Base-by-base conservation (phyloP, 257 asterid genomes). In the Gynochthodes officinalis region DNA sequence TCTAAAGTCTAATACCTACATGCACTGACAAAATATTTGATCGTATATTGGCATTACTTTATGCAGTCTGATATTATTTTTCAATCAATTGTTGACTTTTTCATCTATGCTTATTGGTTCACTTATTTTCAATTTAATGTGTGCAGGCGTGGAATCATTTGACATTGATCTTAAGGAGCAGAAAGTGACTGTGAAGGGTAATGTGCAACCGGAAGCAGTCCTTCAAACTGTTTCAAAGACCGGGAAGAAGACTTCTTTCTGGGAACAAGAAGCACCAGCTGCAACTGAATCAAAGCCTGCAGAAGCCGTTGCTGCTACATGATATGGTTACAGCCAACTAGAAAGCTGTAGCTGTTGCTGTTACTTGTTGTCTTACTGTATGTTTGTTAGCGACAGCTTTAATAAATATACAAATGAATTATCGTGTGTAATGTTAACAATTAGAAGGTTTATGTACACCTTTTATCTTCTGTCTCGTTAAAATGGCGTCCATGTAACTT, bases 201-300 rank as follows among this genome's bases (percentile, higher is more conserved):
- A 84, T 64, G 93, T 93, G 66, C 76, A 86, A 80, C 91, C 96
- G 0, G 95, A 93, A 27, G 89, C 90, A 4, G 96, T 93, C 74
- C 77, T 88, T 48, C 89, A 88, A 77, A 89, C 97, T 25, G 97
- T 93, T 80, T 88, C 91, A 9, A 91, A 93, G 87, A 91, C 98
- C 0, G 97, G 98, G 23, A 92, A 94, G 85, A 87, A 87, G 59
- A 89, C 97, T 67, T 58, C 93, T 50, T 91, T 83, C 86, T 91
- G 97, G 98, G 95, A 88, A 78, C 88, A 77, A 73, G 82, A 27
- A 72, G 73, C 73, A 50, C 48, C 75, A 1, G 68, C 78, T 0
- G 74, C 67, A 39, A 0, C 77, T 10, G 71, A 68, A 44, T 35
- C 57, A 52, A 75, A 77, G 33, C 77, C 69, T 0, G 57, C 69